A percentile compares a stretch with the other conserved stretches of the same genome.
These are phyloP conservation scores for Saitozyma podzolica DNA, from an alignment of 768 basidiomycete species.

Conservation along the genomic window DNA sequence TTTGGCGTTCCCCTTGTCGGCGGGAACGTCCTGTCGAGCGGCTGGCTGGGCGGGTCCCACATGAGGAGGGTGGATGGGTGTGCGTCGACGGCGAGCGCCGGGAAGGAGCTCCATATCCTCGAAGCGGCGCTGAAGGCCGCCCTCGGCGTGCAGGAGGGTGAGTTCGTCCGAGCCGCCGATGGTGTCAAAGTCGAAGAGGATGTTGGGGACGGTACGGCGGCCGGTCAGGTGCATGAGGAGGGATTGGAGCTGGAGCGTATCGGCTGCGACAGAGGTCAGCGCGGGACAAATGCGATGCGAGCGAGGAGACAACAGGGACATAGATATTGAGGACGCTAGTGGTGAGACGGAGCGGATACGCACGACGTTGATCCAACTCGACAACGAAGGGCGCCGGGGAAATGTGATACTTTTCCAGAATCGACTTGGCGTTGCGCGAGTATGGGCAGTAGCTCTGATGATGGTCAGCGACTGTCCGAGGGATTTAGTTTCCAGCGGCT, in stretches of 20 bases:
- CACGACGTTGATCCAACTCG: conserved; percentile 51
- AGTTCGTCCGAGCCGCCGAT: conserved; percentile 53
- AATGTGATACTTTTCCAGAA: conserved; percentile 43
- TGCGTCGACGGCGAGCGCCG: background rate
- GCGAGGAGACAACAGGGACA: no score
- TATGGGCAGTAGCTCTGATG: conserved; percentile 52
- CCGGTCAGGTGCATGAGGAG: conserved; percentile 49
- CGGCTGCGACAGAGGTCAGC: conserved; percentile 26
- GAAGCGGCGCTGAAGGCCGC: conserved; percentile 37
- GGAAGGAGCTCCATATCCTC: conserved; percentile 33
- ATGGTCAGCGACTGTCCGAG: conserved; percentile 3
- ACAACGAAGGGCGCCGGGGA: conserved; percentile 45
- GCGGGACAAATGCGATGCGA: background rate
- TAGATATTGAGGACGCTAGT: background rate
- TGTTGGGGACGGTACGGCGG: conserved; percentile 52
- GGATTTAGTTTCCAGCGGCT: no score
- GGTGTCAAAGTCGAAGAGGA: conserved; percentile 48
- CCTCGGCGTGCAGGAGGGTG: conserved; percentile 49
- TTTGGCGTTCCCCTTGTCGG: background rate
- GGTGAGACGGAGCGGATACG: conserved; percentile 15
- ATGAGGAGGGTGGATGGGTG: background rate
- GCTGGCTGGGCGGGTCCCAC: background rate
- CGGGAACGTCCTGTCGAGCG: background rate
- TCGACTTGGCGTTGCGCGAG: conserved; percentile 48
- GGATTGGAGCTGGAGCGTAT: conserved; percentile 40